Base-by-base conservation (phyloP, 192 early-diverging fungal genomes). In the Linnemannia exigua region DNA sequence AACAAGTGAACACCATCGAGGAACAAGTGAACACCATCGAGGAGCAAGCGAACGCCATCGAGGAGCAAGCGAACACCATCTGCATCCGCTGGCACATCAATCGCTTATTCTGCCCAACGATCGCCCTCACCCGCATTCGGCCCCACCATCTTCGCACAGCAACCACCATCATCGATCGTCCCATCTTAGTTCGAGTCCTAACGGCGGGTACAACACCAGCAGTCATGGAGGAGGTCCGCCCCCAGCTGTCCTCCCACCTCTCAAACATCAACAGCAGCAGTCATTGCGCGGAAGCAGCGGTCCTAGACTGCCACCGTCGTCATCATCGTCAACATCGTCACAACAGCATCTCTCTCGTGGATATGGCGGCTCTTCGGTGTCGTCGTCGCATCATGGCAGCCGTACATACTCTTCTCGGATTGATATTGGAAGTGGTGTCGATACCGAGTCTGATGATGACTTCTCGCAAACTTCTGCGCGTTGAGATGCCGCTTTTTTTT, bases 381-480 rank as follows among this genome's bases (percentile, higher is more conserved):
- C 25, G 25, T 22, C 74, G n/a, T 38, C 37, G 54, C n/a, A 51
- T 19, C 35, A 31, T 8, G 37, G 47, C 35, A 58, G 15, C 58
- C 41, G 67, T 54, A n/a, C 7, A 25, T 63, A 63, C 20, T 47
- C 36, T 22, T 46, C 51, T 14, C 67, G 28, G 22, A 36, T 81
- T 68, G 80, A 76, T 46, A 75, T 67, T n/a, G 52, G 67, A n/a
- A 71, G 74, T 54, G 68, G 80, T 41, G 74, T 52, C 0, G 80
- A 81, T 17, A 81, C 80, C 3, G 80, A 81, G 67, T 71, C 80
- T 14, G 80, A 81, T 41, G 80, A 81, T 15, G 74, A 81, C 0
- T 41, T 28, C 36, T 54, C 36, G 5, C n/a, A n/a, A n/a, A 12
- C 70, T 16, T 67, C 33, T 35, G 35, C 31, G 6, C 31, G 46